These are phyloP conservation scores for Alternaria panax DNA, from an alignment of 2,329 filamentous ascomycete species.

Conservation along the genomic window DNA sequence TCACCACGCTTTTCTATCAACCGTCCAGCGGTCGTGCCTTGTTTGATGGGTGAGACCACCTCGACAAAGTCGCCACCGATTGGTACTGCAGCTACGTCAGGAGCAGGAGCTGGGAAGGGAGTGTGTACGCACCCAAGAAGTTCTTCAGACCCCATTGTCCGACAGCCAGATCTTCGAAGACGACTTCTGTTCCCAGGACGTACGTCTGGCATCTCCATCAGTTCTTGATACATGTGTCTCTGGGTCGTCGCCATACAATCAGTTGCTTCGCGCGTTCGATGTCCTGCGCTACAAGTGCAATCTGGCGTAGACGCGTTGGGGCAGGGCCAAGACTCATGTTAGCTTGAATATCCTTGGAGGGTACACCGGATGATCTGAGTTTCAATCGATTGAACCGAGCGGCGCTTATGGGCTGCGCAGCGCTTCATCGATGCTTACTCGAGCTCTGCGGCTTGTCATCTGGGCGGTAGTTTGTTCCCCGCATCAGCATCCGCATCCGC, in stretches of 20 bases:
- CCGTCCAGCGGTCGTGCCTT: conserved; percentile 52
- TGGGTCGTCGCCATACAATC: conserved; percentile 27
- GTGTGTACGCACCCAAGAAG: conserved; percentile 43
- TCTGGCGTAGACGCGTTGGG: conserved; percentile 47
- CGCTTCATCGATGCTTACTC: background rate
- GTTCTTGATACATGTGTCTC: background rate
- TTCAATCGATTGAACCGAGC: background rate
- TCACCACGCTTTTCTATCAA: conserved; percentile 54
- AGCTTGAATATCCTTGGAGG: conserved; percentile 10
- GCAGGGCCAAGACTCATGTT: conserved; percentile 16
- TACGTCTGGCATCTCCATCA: conserved; percentile 34
- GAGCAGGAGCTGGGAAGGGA: background rate
- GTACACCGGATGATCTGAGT: background rate
- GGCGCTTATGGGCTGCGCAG: background rate
- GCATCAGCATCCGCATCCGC: conserved; percentile 6
- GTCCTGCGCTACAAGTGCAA: conserved; percentile 44
- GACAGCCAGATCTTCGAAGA: conserved; percentile 51
- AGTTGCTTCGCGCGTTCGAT: conserved; percentile 34
- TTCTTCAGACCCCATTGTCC: conserved; percentile 53
- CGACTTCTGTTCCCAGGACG: conserved; percentile 51
- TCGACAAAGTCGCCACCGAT: conserved; percentile 56
- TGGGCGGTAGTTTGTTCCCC: conserved; percentile 7
- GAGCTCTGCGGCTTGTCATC: conserved; percentile 2
- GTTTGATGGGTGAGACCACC: conserved; percentile 50
- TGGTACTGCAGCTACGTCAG: conserved; percentile 40